Percentiles rank a stretch among this genome's conserved stretches.
Conservation (phyloP, 2,329 filamentous ascomycete genomes). For the Verticillium dahliae region DNA sequence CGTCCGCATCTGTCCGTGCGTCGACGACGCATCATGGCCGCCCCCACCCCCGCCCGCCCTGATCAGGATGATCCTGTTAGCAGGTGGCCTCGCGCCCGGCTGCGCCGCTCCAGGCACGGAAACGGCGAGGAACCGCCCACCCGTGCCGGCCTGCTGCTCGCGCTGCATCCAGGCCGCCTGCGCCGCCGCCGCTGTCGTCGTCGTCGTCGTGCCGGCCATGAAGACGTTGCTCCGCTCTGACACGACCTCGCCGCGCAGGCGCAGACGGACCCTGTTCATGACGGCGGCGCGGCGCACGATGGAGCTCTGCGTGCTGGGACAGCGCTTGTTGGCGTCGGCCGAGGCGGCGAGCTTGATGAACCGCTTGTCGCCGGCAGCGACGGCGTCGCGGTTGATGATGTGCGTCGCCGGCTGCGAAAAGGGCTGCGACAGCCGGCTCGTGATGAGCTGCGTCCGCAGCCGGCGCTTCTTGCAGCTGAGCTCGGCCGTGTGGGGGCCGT, state of each 20-base stretch:
- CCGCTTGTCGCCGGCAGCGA: slow-evolving; percentile 35
- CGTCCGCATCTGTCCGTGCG: background rate
- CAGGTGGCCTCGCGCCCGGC: background rate
- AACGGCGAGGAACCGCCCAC: slow-evolving; percentile 21
- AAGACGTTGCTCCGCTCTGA: slow-evolving; percentile 20
- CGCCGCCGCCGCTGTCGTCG: background rate
- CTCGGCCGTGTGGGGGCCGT: slow-evolving; percentile 45
- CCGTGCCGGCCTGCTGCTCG: slow-evolving; percentile 24
- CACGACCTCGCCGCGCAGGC: slow-evolving; percentile 30
- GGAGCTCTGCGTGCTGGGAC: slow-evolving; percentile 38
- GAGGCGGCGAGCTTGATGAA: slow-evolving; percentile 42
- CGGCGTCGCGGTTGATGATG: slow-evolving; percentile 55
- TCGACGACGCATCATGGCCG: background rate
- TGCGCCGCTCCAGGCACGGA: background rate
- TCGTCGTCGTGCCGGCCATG: slow-evolving; percentile 22
- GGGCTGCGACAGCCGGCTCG: slow-evolving; percentile 62
- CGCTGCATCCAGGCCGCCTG: slow-evolving; percentile 26
- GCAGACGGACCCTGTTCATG: slow-evolving; percentile 52
- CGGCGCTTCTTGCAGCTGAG: slow-evolving; percentile 60
- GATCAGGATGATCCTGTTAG: background rate
- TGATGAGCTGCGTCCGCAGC: slow-evolving; percentile 56
- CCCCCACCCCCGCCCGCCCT: background rate
- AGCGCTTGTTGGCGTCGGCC: slow-evolving; percentile 26
- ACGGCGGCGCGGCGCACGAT: slow-evolving; percentile 59
- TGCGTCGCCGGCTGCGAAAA: slow-evolving; percentile 65